These are phyloP conservation scores for Polygonum maritimum DNA, from an alignment of 148 eudicot genomes.

Conservation along the genomic window DNA sequence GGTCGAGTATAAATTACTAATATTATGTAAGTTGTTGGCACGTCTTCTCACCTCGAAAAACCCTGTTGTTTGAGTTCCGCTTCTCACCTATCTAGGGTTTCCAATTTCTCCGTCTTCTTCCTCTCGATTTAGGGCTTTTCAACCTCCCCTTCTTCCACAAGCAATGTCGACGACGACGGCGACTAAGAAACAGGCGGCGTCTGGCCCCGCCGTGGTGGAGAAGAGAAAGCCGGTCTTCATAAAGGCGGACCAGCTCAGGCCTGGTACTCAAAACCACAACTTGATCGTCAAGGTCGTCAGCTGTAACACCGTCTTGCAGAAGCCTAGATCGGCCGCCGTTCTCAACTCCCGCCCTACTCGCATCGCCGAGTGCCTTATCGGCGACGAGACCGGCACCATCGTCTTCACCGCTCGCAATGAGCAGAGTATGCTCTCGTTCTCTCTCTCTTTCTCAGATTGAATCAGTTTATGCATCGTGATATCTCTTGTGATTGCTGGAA, in stretches of 20 bases:
- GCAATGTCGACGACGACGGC: constrained; percentile 6
- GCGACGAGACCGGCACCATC: constrained; percentile 39
- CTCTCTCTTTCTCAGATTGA: background rate
- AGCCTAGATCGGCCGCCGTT: constrained; percentile 18
- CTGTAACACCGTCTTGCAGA: constrained; percentile 24
- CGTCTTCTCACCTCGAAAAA: background rate
- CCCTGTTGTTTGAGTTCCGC: background rate
- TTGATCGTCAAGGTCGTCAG: constrained; percentile 28
- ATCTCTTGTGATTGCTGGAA: background rate
- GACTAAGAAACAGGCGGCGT: constrained; percentile 2
- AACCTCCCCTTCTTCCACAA: background rate
- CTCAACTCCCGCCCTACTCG: constrained; percentile 24
- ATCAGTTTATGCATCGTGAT: background rate
- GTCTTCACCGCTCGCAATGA: constrained; percentile 51
- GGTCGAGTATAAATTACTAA: background rate
- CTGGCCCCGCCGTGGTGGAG: background rate
- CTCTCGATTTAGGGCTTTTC: background rate
- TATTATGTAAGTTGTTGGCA: background rate
- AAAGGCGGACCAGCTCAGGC: constrained; percentile 32
- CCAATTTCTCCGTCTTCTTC: background rate
- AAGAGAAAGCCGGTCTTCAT: constrained; percentile 37
- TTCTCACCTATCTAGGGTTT: constrained; percentile 1
- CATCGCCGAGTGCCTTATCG: constrained; percentile 43
- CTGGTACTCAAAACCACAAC: constrained; percentile 29
- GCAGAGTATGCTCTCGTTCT: constrained; percentile 27